Base-by-base conservation (phyloP, 2,329 filamentous ascomycete species). In the Phoma sp. region DNA sequence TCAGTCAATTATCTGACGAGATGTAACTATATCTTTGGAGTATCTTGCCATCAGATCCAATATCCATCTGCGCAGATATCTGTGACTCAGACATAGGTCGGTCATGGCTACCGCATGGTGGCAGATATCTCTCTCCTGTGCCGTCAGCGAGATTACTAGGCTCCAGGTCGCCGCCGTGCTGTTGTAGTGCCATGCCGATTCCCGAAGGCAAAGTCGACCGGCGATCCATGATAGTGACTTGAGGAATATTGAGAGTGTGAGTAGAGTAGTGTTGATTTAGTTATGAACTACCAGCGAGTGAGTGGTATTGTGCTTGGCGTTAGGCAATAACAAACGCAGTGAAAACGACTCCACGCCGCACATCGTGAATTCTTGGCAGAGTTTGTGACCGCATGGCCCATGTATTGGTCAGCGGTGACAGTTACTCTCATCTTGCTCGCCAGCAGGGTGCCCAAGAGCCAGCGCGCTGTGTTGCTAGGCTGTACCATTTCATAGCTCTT, bases 311-410 rank as follows among this genome's bases (percentile, higher is more conserved):
- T 39, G 51, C 51, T 54, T 49, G 45, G 39, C 51, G 39, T 18
- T 25, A 49, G 45, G 34, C 28, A 43, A 46, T 30, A 32, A 45
- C 45, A 54, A 54, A 49, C 45, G 45, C 29, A 49, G 51, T 48
- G 45, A 53, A 47, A 33, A 48, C 21, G 23, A 39, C 39, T 48
- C 28, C 45, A 54, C 26, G 33, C 17, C 25, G 42, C 32, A 10
- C 33, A 54, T 54, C 51, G 39, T 39, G 45, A 45, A 17, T 15
- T 45, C 33, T 54, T 54, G 45, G 45, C 45, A 48, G 21, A 32
- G 28, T 37, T 43, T 12, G 38, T 42, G 20, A 47, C 37, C 6
- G 21, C 14, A 18, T 42, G 32, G 23, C 9, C 15, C 5, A 43
- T 11, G 21, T 23, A 45, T 54, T 45, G 43, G 45, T 34, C 17